A percentile compares a stretch with the other conserved stretches of the same genome.
These are phyloP conservation scores for Leonotis leonurus DNA, from an alignment of 257 asterid species.

Conservation along the genomic window DNA sequence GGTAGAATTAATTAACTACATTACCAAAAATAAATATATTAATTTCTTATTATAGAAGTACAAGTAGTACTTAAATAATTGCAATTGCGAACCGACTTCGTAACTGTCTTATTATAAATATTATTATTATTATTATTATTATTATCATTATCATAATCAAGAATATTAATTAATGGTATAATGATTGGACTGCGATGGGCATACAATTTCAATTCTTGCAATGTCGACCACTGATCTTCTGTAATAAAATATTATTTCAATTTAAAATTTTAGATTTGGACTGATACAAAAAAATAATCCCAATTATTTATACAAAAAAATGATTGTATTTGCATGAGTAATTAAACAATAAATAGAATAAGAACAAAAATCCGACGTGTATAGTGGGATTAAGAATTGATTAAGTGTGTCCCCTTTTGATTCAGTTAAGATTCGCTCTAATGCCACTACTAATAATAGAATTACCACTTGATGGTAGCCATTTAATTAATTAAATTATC, in stretches of 20 bases:
- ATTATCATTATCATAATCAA: neutral
- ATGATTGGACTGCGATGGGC: neutral
- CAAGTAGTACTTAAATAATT: constrained; percentile 5
- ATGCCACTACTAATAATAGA: constrained; percentile 16
- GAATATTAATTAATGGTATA: constrained; percentile 1
- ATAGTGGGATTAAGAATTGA: constrained; percentile 20
- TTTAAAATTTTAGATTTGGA: neutral
- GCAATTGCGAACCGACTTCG: neutral
- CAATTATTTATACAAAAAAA: neutral
- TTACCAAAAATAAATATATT: neutral
- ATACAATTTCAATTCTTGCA: neutral
- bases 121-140: neutral
- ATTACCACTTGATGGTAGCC: neutral
- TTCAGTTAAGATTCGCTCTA: constrained; percentile 31
- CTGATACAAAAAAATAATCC: neutral
- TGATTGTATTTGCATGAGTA: neutral
- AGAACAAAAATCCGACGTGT: constrained; percentile 21
- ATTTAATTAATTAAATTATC: constrained; percentile 11
- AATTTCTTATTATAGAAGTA: neutral
- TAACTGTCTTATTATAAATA: neutral
- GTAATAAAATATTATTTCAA: neutral
- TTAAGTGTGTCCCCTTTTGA: constrained; percentile 25
- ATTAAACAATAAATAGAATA: constrained; percentile 25
- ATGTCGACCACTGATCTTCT: neutral
- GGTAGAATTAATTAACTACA: constrained; percentile 1